Base-by-base conservation (phyloP, 2,329 filamentous ascomycete species). In the Fusarium aywerte region DNA sequence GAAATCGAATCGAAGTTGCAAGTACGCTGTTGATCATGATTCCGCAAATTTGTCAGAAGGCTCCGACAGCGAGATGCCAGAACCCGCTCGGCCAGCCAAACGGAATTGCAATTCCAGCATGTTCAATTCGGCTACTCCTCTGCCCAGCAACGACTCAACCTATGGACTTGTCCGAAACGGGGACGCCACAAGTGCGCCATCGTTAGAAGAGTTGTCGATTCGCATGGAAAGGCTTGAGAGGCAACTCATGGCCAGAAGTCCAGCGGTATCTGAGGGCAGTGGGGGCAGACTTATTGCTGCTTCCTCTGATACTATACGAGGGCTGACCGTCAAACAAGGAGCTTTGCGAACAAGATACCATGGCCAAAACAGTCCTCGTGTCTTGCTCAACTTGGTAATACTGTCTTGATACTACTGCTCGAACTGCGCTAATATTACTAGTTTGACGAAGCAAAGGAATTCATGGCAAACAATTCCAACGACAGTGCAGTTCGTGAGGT, bases 201-300 rank as follows among this genome's bases (percentile, higher is more conserved):
- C 80, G 20, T 62, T 86, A 9, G 82, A 86, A 53, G 83, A 86
- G 42, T 78, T 86, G 33, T 77, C 80, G 2, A 67, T 78, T 48
- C 80, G 85, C 25, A 80, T 87, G 72, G 84, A 87, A 54, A 81
- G 83, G 10, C 75, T 87, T n/a, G 85, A 87, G 68, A 83, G 79
- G 61, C 79, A 84, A 3, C 73, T 86, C 7, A 75, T 82, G 35
- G 77, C 78, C 32, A 80, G 80, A 54, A 80, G 77, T 51, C 78
- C 82, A 6, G 77, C 76, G 8, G 73, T 70, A n/a, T 79, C 78
- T 5, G 80, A 81, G 27, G 63, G 71, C 9, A 78, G 76, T 55
- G 75, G 68, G 2, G 66, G 70, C 10, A 73, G 73, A 56, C 71
- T 77, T 29, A 69, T 76, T 47, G 73, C 76, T 43, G 81, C 79